Evolutionary conservation across 192 early-diverging fungal species (phyloP).

Genomic region (Backusella luteola): DNA sequence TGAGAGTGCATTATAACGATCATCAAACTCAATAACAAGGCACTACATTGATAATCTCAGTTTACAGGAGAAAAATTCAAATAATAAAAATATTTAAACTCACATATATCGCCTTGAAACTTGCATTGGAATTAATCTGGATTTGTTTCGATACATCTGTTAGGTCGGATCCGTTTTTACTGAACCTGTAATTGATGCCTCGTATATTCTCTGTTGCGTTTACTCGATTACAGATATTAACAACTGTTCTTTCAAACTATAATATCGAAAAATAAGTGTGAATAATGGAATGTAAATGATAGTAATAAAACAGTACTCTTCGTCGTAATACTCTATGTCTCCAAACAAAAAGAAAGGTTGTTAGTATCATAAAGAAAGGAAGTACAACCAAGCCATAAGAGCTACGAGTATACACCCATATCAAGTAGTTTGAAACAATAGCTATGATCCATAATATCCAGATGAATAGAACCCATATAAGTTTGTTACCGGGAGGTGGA

Average conservation of each 20-base stretch:
- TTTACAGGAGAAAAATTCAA: neutral
- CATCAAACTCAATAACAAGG: conserved; percentile 33
- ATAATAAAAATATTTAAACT: neutral
- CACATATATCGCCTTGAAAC: conserved; percentile 20
- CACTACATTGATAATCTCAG: neutral
- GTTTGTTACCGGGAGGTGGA: conserved; percentile 7
- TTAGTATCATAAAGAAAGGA: conserved; percentile 14
- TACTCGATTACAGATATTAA: conserved; percentile 13
- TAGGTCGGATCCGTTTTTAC: conserved; percentile 13
- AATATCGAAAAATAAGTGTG: neutral
- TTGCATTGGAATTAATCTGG: neutral
- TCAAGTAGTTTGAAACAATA: conserved; percentile 4
- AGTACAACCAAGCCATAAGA: neutral
- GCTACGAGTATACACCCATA: neutral
- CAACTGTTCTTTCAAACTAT: conserved; percentile 23
- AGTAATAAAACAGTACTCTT: neutral
- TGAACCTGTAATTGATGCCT: conserved; percentile 20
- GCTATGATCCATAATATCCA: conserved; percentile 26
- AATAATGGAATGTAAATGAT: neutral
- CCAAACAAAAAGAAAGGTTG: neutral
- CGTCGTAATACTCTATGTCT: conserved; percentile 8
- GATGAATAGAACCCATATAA: conserved; percentile 5
- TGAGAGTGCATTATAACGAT: conserved; percentile 21
- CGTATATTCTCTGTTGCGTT: conserved; percentile 24
- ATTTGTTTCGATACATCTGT: conserved; percentile 10